phyloP scores from a whole-genome alignment of 2,329 filamentous ascomycete genomes.

The Claviceps pazoutovae region DNA sequence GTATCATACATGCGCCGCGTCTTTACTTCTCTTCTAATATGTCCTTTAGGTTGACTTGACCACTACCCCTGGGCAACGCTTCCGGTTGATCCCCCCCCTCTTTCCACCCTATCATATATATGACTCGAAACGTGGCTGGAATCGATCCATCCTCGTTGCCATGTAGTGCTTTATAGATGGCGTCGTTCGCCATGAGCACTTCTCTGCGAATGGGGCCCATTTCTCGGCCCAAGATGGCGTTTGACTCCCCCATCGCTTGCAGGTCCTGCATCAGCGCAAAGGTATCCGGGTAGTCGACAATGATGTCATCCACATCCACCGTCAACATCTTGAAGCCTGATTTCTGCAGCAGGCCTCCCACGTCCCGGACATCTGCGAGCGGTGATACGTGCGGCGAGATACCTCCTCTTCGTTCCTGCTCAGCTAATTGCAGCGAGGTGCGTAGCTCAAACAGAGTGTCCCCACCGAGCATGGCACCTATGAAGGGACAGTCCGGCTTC shows the following conservation, averaged over 20 bases:
- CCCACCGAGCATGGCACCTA: conserved; percentile 92
- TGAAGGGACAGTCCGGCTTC: conserved; percentile 82
- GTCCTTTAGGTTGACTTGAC: conserved; percentile 79
- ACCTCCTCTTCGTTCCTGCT: conserved; percentile 80
- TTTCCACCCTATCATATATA: conserved; percentile 99
- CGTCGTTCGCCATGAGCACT: conserved; percentile 73
- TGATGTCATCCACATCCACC: conserved; percentile 92
- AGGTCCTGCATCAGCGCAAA: conserved; percentile 89
- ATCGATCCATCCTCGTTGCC: conserved; percentile 64
- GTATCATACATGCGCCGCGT: not conserved
- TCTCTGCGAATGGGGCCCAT: conserved; percentile 66
- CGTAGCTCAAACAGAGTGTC: conserved; percentile 89
- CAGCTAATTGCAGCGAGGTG: conserved; percentile 82
- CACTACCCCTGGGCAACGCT: conserved; percentile 71
- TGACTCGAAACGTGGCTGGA: conserved; percentile 86
- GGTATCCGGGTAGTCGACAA: conserved; percentile 82
- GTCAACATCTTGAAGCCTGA: conserved; percentile 93
- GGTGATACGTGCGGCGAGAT: conserved; percentile 85
- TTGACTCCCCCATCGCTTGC: conserved; percentile 92
- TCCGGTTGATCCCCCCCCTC: conserved; percentile 65
- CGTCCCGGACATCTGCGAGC: conserved; percentile 78
- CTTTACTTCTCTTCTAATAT: conserved; percentile 39
- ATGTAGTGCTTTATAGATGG: conserved; percentile 78
- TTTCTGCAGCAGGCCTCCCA: conserved; percentile 73
- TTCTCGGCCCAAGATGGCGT: conserved; percentile 75